Evolutionary conservation across 768 basidiomycete species (phyloP).

Genomic region (Leccinum rimulosum): DNA sequence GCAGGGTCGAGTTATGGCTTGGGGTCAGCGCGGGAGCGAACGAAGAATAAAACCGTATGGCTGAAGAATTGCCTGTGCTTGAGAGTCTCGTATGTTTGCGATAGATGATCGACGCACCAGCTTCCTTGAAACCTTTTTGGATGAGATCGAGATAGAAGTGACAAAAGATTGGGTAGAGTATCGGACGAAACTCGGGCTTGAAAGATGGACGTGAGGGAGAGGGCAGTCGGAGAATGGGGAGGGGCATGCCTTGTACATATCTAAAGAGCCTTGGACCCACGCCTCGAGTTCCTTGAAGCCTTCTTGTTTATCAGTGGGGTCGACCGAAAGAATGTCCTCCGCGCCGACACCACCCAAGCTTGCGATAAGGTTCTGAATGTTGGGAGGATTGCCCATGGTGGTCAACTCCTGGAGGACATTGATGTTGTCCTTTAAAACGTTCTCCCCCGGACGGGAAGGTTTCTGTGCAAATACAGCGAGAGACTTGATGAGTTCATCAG

Average conservation of each 20-base stretch:
- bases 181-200: slow-evolving; percentile 90
- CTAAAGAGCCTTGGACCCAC: slow-evolving; percentile 88
- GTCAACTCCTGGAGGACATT: slow-evolving; percentile 67
- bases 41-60: slow-evolving; percentile 67
- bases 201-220: slow-evolving; percentile 14
- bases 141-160: slow-evolving; percentile 97
- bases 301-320: slow-evolving; percentile 83
- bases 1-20: slow-evolving; percentile 65
- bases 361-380: slow-evolving; percentile 72
- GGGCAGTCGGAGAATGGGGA: neutral
- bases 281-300: slow-evolving; percentile 83
- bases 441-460: slow-evolving; percentile 63
- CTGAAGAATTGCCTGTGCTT: slow-evolving; percentile 39
- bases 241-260: slow-evolving; percentile 82
- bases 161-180: slow-evolving; percentile 93
- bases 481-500: slow-evolving; percentile 53
- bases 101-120: slow-evolving; percentile 53
- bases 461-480: slow-evolving; percentile 71
- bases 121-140: slow-evolving; percentile 84
- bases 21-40: slow-evolving; percentile 68
- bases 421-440: slow-evolving; percentile 63
- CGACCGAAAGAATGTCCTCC: slow-evolving; percentile 76
- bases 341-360: slow-evolving; percentile 78
- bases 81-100: neutral
- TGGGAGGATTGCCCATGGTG: slow-evolving; percentile 65